Base-by-base conservation (phyloP, 2,329 filamentous ascomycete genomes). In the Pezicula neosporulosa region DNA sequence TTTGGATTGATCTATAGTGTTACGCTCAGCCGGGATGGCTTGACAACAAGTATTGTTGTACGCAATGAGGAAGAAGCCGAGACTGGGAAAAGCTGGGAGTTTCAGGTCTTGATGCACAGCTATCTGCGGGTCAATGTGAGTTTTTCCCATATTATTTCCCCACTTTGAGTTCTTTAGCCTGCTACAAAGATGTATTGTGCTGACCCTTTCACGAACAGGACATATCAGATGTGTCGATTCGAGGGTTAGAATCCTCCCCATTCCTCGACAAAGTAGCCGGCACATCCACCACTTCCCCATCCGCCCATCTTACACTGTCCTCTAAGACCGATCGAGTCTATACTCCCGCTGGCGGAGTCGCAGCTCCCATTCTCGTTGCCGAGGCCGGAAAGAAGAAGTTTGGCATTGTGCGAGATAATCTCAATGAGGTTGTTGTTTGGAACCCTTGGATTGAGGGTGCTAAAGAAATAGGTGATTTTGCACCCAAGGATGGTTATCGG, bases 1-100 rank as follows among this genome's bases (percentile, higher is more conserved):
- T 99, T 99, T 68, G 88, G 87, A 4, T 79, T 97, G 47, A 87
- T 97, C 50, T 99, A 99, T 77, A 95, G 88, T 64, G 90, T 99
- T 53, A 96, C 89, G 3, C 75, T 99, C 58, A 83, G 83, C 56
- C 84, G 81, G 60, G 85, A 87, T 35, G 84, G 81, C 35, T 74
- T 99, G 66, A 84, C 84, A 66, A 96, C 93, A 3, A 85, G 86
- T 55, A 76, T 99, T 51, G 87, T 93, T 56, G 86, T 97, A 50
- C 88, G 89, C 67, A 99, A 99, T 69, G 87, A 96, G 69, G 92
- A 90, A 50, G 77, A 63, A 82, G 42, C 19, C 8, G 42, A 44
- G 19, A 16, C 12, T 30, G 42, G 42, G 36, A 74, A 85, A 71
- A 76, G 87, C 28, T 97, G 96, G 69, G 93, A 97, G 60, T 96